Conservation (phyloP, 257 asterid species). For the Solanum medicagineum region DNA sequence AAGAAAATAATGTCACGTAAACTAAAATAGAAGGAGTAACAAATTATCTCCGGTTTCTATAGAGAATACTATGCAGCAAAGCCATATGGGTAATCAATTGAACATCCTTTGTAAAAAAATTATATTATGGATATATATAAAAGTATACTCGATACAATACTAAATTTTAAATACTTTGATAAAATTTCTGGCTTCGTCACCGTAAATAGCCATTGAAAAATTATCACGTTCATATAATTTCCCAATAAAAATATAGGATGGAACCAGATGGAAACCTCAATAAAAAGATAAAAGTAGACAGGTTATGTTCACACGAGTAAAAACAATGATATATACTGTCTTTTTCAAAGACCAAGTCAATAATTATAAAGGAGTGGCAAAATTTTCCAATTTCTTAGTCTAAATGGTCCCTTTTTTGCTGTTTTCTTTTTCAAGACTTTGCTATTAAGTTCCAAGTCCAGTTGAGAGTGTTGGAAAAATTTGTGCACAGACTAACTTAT, state of each 20-base stretch:
- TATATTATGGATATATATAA: neutral
- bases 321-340: neutral
- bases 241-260: neutral
- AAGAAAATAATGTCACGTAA: neutral
- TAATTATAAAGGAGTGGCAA: neutral
- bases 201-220: neutral
- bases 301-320: neutral
- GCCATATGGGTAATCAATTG: neutral
- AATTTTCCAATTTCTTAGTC: neutral
- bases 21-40: neutral
- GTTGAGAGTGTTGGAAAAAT: neutral
- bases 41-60: neutral
- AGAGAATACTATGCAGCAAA: neutral
- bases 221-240: neutral
- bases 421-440: neutral
- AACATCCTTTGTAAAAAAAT: neutral
- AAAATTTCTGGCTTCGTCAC: neutral
- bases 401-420: neutral
- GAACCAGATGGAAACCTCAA: neutral
- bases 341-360: neutral
- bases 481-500: neutral
- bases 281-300: neutral
- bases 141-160: neutral
- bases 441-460: neutral
- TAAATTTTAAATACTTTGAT: neutral